phyloP scores from a whole-genome alignment of 139 green algal species.

The Microglena sp. region DNA sequence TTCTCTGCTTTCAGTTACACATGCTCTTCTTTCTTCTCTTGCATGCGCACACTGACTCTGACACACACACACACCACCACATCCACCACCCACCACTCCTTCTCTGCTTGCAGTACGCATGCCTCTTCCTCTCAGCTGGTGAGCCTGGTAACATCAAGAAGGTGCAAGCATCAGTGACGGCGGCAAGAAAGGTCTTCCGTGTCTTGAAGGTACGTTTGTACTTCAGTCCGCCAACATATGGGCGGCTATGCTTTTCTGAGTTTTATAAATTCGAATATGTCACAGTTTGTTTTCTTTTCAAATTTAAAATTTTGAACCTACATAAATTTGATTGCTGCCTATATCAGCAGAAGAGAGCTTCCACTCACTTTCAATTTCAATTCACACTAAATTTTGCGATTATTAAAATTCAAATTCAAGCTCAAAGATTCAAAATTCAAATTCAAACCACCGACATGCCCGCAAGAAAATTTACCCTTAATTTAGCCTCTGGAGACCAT shows the following conservation, averaged over 20 bases:
- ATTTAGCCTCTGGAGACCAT: too few species aligned
- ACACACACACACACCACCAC: too few species aligned
- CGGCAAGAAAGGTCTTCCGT: constrained; percentile 82
- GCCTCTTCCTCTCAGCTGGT: constrained; percentile 78
- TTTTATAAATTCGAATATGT: not conserved
- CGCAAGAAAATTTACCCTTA: too few species aligned
- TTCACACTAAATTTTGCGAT: not conserved
- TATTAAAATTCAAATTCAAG: not conserved
- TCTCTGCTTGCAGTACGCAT: constrained; percentile 63
- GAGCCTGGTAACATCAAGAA: constrained; percentile 78
- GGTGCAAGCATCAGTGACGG: constrained; percentile 75
- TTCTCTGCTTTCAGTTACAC: too few species aligned
- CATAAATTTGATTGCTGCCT: not conserved
- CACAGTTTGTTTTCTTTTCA: not conserved
- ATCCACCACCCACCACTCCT: too few species aligned
- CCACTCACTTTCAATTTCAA: not conserved
- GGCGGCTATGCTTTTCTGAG: not conserved
- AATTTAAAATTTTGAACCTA: not conserved
- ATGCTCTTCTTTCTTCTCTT: too few species aligned
- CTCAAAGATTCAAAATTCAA: too few species aligned
- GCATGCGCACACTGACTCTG: too few species aligned
- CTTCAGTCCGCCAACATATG: not conserved
- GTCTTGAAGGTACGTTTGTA: constrained; percentile 56
- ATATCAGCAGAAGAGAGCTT: not conserved
- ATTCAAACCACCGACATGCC: too few species aligned